A percentile compares a stretch with the other conserved stretches of the same genome.
phyloP scores from a whole-genome alignment of 2,329 filamentous ascomycete species.

The Grosmannia huntii region DNA sequence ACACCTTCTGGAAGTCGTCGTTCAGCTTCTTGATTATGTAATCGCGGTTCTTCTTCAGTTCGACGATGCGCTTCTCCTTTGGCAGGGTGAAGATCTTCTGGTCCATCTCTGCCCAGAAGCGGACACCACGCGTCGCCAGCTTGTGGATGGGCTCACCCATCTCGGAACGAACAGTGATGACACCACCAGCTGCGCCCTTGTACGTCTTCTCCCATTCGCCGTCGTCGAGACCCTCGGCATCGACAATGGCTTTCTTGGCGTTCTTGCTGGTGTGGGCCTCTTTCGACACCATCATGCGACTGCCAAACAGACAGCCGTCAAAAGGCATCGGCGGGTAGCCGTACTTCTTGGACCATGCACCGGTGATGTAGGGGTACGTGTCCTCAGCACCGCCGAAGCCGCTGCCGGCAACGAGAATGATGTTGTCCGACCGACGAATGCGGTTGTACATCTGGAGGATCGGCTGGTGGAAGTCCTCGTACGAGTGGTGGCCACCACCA shows the following conservation, averaged over 20 bases:
- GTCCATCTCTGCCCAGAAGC: conserved; percentile 98
- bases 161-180: conserved; percentile 93
- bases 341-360: conserved; percentile 74
- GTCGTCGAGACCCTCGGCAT: conserved; percentile 73
- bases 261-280: conserved; percentile 79
- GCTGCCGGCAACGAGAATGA: conserved; percentile 80
- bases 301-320: conserved; percentile 81
- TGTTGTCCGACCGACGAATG: conserved; percentile 73
- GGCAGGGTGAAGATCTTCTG: conserved; percentile 94
- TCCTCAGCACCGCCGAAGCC: conserved; percentile 85
- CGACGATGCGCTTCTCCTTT: conserved; percentile 81
- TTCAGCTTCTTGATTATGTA: conserved; percentile 95
- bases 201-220: conserved; percentile 85
- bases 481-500: conserved; percentile 89
- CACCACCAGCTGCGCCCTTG: conserved; percentile 78
- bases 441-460: conserved; percentile 84
- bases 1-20: conserved; percentile 92
- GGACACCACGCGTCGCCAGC: conserved; percentile 87
- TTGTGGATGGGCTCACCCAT: conserved; percentile 99
- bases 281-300: conserved; percentile 89
- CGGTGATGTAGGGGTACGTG: conserved; percentile 85
- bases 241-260: conserved; percentile 82
- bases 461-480: conserved; percentile 88
- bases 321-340: conserved; percentile 90
- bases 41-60: conserved; percentile 76